These are phyloP conservation scores for Russula abietina DNA, from an alignment of 768 basidiomycete genomes.

Conservation along the genomic window DNA sequence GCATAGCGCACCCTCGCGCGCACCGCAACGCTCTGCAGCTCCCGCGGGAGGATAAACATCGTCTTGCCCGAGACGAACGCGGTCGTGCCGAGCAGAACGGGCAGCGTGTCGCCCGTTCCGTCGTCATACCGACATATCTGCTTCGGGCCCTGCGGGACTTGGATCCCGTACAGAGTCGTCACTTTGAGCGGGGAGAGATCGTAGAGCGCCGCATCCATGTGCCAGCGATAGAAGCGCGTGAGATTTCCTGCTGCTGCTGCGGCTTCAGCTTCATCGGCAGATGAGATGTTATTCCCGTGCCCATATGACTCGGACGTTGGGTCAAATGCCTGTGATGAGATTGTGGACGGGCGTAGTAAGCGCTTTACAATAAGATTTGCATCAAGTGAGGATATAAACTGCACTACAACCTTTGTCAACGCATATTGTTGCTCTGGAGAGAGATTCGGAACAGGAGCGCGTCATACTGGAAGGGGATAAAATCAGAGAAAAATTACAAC, in stretches of 20 bases:
- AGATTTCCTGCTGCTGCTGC: slow-evolving; percentile 54
- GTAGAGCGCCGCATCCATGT: slow-evolving; percentile 83
- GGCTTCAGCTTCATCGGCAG: slow-evolving; percentile 72
- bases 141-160: slow-evolving; percentile 55
- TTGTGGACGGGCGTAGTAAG: neutral
- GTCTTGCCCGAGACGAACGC: slow-evolving; percentile 73
- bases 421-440: slow-evolving; percentile 81
- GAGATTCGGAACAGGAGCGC: slow-evolving; percentile 68
- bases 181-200: slow-evolving; percentile 69
- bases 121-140: slow-evolving; percentile 77
- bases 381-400: neutral
- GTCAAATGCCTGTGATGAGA: slow-evolving; percentile 62
- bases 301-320: slow-evolving; percentile 60
- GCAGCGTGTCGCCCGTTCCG: slow-evolving; percentile 72
- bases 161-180: slow-evolving; percentile 74
- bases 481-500: neutral
- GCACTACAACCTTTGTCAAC: slow-evolving; percentile 77
- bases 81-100: slow-evolving; percentile 78
- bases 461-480: slow-evolving; percentile 45
- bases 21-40: slow-evolving; percentile 73
- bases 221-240: slow-evolving; percentile 85
- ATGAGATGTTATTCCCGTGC: slow-evolving; percentile 86
- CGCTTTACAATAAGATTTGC: neutral
- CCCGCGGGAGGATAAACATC: slow-evolving; percentile 69
- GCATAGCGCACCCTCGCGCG: slow-evolving; percentile 67